Conservation (phyloP, 2,329 filamentous ascomycete genomes). For the Aspergillus cejpii region DNA sequence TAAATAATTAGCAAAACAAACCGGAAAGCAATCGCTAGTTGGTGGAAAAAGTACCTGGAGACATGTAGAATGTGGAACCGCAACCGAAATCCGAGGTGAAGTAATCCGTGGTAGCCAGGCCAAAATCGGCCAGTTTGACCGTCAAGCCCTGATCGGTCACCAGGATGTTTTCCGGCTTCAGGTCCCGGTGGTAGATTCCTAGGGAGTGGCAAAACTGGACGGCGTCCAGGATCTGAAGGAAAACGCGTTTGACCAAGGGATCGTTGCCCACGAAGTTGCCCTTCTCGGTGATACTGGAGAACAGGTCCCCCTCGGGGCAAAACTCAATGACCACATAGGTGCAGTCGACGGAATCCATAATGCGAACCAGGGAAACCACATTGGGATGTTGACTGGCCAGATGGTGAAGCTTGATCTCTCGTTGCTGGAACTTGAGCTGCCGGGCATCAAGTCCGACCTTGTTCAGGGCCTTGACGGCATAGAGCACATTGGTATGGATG, state of each 20-base stretch:
- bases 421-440: conserved; percentile 82
- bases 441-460: conserved; percentile 84
- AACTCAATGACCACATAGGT: conserved; percentile 96
- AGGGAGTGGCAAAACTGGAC: conserved; percentile 89
- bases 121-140: conserved; percentile 95
- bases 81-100: conserved; percentile 93
- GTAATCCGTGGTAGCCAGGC: conserved; percentile 77
- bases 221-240: conserved; percentile 93
- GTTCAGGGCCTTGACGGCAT: conserved; percentile 95
- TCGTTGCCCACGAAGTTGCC: conserved; percentile 92
- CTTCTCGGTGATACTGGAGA: conserved; percentile 93
- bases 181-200: conserved; percentile 92
- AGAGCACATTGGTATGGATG: conserved; percentile 70
- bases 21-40: too few species aligned
- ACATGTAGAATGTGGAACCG: conserved; percentile 99
- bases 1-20: too few species aligned
- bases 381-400: conserved; percentile 82
- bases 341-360: conserved; percentile 85
- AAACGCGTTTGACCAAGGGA: conserved; percentile 74
- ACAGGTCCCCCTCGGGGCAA: conserved; percentile 93
- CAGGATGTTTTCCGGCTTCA: conserved; percentile 97
- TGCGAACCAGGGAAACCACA: conserved; percentile 88
- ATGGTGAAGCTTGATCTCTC: conserved; percentile 89
- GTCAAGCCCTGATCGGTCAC: conserved; percentile 82
- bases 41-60: too few species aligned